Evolutionary conservation across 768 basidiomycete species (phyloP).

Genomic region (Mycena floridula): DNA sequence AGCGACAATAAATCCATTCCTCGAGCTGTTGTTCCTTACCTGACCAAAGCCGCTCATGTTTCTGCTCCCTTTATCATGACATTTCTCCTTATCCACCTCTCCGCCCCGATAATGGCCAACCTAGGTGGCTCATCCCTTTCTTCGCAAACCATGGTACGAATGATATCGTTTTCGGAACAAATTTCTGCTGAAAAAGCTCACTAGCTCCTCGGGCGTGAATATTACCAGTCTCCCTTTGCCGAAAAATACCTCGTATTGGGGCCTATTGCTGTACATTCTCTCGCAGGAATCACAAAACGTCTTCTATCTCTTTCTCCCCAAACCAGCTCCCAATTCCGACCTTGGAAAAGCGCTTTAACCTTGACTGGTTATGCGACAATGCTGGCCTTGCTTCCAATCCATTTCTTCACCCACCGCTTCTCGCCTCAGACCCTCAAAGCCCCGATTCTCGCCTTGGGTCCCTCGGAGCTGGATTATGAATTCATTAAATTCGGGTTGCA

Average conservation of each 20-base stretch:
- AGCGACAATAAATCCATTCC: no score
- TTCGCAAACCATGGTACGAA: slow-evolving; percentile 76
- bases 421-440: no score
- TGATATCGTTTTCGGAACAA: no score
- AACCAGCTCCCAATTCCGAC: slow-evolving; percentile 69
- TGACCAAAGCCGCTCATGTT: slow-evolving; percentile 59
- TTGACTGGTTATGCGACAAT: no score
- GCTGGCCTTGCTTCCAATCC: no score
- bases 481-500: slow-evolving; percentile 71
- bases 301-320: slow-evolving; percentile 52
- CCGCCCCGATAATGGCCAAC: slow-evolving; percentile 66
- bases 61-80: slow-evolving; percentile 73
- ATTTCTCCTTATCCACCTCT: slow-evolving; percentile 72
- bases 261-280: slow-evolving; percentile 61
- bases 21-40: slow-evolving; percentile 17
- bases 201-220: slow-evolving; percentile 81
- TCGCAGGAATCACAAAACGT: slow-evolving; percentile 53
- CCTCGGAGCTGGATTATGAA: slow-evolving; percentile 76
- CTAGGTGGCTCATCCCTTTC: slow-evolving; percentile 63
- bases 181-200: neutral
- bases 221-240: slow-evolving; percentile 69
- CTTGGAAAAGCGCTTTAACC: slow-evolving; percentile 41
- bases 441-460: no score
- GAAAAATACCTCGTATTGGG: slow-evolving; percentile 64
- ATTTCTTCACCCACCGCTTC: no score